Base-by-base conservation (phyloP, 2,329 filamentous ascomycete genomes). In the Diatrype stigma region DNA sequence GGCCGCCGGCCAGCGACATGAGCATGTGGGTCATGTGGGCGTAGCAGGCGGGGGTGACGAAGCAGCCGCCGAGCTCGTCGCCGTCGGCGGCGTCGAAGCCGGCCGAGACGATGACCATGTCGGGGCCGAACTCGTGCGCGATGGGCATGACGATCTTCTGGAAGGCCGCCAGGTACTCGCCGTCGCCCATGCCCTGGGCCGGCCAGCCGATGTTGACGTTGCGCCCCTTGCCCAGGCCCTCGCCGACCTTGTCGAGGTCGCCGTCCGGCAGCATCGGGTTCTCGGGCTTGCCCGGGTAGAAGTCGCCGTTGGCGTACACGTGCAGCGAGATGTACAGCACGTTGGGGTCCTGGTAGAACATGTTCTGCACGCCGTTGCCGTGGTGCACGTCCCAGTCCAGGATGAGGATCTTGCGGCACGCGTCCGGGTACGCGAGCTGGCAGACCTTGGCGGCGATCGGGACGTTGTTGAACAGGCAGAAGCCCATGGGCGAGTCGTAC, bases 11-110 rank as follows among this genome's bases (percentile, higher is more conserved):
- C 19, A 99, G 77, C 2, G 90, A 91, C 92, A 96, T 97, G 45
- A 99, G 81, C 93, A 97, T 96, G 66, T 96, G 91, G 16, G 94
- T 97, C 94, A 99, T 97, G 65, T 99, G 93, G 14, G 92, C 90
- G 66, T 97, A 99, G 65, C 94, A 96, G 4, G 85, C 73, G 0
- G 94, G 94, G 1, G 91, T 87, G 5, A 99, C 94, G 63, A 90
- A 93, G 67, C 94, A 99, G 30, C 89, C 90, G 47, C 94, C 94
- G 2, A 99, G 80, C 64, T 94, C 86, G 68, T 99, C 94, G 12
- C 94, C 94, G 57, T 89, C 89, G 0, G 94, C 94, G 16, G 94
- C 94, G 67, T 99, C 94, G 61, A 99, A 99, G 1, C 94, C 94
- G 40, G 94, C 91, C 19, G 94, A 94, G 51, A 99, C 87, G 57